Percentiles rank a stretch among this genome's conserved stretches.
These are phyloP conservation scores for Guadua angustifolia DNA, from an alignment of 176 grass and related monocot genomes.

Conservation along the genomic window DNA sequence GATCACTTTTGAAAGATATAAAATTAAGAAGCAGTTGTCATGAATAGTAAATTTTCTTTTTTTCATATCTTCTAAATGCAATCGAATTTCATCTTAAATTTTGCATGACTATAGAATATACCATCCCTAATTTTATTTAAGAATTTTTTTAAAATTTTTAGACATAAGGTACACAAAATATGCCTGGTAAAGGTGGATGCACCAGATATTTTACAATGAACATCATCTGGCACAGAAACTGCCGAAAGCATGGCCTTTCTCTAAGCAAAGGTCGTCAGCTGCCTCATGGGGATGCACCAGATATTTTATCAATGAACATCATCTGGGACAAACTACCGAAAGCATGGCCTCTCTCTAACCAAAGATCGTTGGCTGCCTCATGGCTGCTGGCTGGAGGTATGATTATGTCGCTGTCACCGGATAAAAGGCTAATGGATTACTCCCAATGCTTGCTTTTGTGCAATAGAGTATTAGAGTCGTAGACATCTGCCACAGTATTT, in stretches of 20 bases:
- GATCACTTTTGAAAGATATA: too few relatives aligned
- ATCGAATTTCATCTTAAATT: too few relatives aligned
- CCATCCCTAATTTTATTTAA: too few relatives aligned
- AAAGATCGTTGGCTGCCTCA: slow-evolving; percentile 18
- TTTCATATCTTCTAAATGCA: too few relatives aligned
- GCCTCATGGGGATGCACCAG: not conserved
- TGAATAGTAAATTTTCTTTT: too few relatives aligned
- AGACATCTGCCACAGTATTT: not conserved
- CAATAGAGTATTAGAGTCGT: not conserved
- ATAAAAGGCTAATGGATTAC: slow-evolving; percentile 28
- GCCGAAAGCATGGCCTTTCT: slow-evolving; percentile 23
- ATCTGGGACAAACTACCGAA: slow-evolving; percentile 24
- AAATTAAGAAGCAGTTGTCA: too few relatives aligned
- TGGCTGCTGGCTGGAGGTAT: not conserved
- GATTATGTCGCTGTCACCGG: slow-evolving; percentile 28
- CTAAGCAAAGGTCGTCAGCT: slow-evolving; percentile 13
- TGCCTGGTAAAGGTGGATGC: too few relatives aligned
- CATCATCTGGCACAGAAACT: slow-evolving; percentile 7
- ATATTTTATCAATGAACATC: not conserved
- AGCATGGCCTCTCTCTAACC: slow-evolving; percentile 10
- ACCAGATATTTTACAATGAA: not conserved
- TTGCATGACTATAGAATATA: too few relatives aligned
- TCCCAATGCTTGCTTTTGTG: not conserved
- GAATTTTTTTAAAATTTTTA: too few relatives aligned
- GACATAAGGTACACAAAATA: too few relatives aligned